Evolutionary conservation across 73 alveolate species (phyloP).

Genomic region (Stentor coeruleus): DNA sequence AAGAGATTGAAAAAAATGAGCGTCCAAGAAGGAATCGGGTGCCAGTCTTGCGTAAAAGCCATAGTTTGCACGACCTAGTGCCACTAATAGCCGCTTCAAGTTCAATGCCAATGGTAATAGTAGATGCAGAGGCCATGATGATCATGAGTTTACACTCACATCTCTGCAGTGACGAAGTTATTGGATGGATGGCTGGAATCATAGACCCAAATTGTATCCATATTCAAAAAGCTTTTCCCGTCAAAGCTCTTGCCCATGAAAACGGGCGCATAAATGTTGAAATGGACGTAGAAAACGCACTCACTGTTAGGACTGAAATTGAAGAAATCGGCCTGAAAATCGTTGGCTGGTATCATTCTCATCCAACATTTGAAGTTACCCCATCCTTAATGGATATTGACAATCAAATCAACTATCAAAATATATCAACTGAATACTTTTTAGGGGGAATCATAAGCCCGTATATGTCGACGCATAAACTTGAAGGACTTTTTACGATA

Average conservation of each 20-base stretch:
- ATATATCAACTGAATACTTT: not conserved
- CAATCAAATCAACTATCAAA: not conserved
- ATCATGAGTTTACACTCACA: slow-evolving; percentile 11
- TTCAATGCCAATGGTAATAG: not conserved
- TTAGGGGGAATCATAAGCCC: not conserved
- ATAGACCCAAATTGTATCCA: not conserved
- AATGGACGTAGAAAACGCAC: slow-evolving; percentile 7
- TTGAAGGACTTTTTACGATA: slow-evolving; percentile 5
- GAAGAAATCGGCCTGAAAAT: slow-evolving; percentile 5
- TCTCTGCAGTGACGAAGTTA: not conserved
- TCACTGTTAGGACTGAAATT: not conserved
- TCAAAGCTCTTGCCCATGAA: not conserved
- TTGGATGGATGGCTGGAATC: slow-evolving; percentile 23
- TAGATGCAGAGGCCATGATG: not conserved
- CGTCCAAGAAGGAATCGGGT: not conserved
- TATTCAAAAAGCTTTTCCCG: not conserved
- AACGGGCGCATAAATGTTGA: slow-evolving; percentile 21
- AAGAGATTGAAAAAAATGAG: not conserved
- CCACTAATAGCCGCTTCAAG: slow-evolving; percentile 20
- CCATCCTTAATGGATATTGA: slow-evolving; percentile 18
- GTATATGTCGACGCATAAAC: not conserved
- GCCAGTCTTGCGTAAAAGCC: not conserved
- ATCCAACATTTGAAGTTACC: not conserved
- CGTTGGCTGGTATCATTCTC: slow-evolving; percentile 22
- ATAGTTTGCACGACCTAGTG: not conserved